Conservation (phyloP, 2,329 filamentous ascomycete species). For the Calonectria ilicicola region DNA sequence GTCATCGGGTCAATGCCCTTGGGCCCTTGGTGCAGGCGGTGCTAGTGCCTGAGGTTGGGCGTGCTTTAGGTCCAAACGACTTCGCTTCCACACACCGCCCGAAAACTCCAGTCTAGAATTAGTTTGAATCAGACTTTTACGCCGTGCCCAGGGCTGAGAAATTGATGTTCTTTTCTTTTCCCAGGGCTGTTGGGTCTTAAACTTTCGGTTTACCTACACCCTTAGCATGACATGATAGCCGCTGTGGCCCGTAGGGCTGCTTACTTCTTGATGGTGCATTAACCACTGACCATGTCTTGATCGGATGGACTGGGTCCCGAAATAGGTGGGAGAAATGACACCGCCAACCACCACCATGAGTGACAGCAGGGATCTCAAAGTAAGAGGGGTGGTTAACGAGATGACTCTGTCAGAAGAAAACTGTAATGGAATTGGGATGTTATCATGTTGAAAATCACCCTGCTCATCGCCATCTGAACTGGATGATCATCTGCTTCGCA, state of each 20-base stretch:
- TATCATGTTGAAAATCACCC: background rate
- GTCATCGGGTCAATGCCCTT: background rate
- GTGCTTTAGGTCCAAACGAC: background rate
- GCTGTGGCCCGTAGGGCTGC: slow-evolving; percentile 40
- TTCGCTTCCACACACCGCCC: slow-evolving; percentile 20
- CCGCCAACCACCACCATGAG: slow-evolving; percentile 5
- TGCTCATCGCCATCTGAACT: background rate
- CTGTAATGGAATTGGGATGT: slow-evolving; percentile 15
- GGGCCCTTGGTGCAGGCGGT: background rate
- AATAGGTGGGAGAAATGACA: slow-evolving; percentile 35
- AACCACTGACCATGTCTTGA: slow-evolving; percentile 2
- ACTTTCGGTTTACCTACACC: background rate
- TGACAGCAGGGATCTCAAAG: slow-evolving; percentile 14
- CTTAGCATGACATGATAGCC: slow-evolving; percentile 14
- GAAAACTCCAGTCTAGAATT: background rate
- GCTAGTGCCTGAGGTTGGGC: background rate
- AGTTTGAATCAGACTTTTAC: background rate
- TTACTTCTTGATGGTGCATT: slow-evolving; percentile 6
- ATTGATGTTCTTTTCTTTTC: background rate
- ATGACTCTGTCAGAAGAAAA: slow-evolving; percentile 16
- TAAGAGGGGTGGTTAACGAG: slow-evolving; percentile 22
- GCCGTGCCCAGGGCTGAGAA: slow-evolving; percentile 3
- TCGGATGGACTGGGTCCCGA: slow-evolving; percentile 5
- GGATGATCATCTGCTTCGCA: background rate
- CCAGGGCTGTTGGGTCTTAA: background rate